Conservation (phyloP, 129 eudicot genomes). For the Ambrosia artemisiifolia region DNA sequence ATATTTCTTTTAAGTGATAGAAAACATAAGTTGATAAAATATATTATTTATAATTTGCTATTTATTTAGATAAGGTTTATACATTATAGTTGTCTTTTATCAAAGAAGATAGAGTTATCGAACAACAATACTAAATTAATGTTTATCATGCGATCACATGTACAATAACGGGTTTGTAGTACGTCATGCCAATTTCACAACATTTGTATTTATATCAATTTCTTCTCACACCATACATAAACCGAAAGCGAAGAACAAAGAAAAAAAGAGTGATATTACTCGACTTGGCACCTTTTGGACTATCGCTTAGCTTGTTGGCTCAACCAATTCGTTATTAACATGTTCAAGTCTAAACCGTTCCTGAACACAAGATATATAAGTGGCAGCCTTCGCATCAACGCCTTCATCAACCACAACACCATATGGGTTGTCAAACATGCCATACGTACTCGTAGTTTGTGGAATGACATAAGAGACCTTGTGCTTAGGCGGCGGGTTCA, state of each 20-base stretch:
- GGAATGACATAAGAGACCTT: conserved; percentile 51
- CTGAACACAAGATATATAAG: conserved; percentile 65
- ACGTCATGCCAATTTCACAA: not conserved
- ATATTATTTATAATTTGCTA: too few species aligned
- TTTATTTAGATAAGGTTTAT: too few species aligned
- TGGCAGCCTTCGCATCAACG: conserved; percentile 59
- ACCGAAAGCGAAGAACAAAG: not conserved
- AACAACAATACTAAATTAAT: not conserved
- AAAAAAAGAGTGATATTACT: conserved; percentile 10
- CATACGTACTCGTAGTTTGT: conserved; percentile 22
- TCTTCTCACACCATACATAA: conserved; percentile 12
- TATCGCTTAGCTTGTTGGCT: conserved; percentile 22
- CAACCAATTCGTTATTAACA: conserved; percentile 25
- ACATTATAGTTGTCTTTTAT: too few species aligned
- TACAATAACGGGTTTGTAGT: not conserved
- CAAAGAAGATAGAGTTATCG: not conserved
- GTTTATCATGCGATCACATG: not conserved
- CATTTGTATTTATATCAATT: not conserved
- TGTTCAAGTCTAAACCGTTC: conserved; percentile 66
- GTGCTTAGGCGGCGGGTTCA: conserved; percentile 35
- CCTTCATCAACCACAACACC: conserved; percentile 55
- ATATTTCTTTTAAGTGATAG: not conserved
- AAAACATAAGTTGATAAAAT: not conserved
- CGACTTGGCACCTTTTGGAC: not conserved
- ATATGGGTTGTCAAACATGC: conserved; percentile 42